Percentiles rank a stretch among this genome's conserved stretches.
These are phyloP conservation scores for Wickerhamomyces sp. DNA, from an alignment of 1,139 yeast genomes.

Conservation along the genomic window DNA sequence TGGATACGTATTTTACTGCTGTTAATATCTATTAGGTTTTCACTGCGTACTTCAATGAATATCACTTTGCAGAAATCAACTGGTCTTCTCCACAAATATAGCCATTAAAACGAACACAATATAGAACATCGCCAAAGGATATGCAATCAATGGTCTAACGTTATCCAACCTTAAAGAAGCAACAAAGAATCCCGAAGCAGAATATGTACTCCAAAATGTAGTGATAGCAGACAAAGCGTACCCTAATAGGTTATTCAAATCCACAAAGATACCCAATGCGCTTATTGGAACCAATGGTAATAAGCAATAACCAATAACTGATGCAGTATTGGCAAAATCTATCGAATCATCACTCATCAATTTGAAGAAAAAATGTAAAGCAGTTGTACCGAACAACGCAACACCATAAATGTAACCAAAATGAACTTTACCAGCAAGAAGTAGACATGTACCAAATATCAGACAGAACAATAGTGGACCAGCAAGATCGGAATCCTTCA, in stretches of 20 bases:
- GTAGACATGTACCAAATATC: slow-evolving; percentile 77
- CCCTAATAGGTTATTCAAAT: slow-evolving; percentile 72
- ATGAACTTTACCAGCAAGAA: slow-evolving; percentile 87
- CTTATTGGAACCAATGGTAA: slow-evolving; percentile 83
- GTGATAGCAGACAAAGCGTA: slow-evolving; percentile 64
- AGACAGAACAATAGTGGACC: slow-evolving; percentile 92
- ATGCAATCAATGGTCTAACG: slow-evolving; percentile 87
- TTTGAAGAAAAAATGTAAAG: slow-evolving; percentile 79
- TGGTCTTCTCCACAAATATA: slow-evolving; percentile 52
- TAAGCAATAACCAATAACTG: slow-evolving; percentile 90
- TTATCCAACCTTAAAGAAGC: slow-evolving; percentile 77
- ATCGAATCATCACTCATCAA: slow-evolving; percentile 58
- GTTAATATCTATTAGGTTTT: no score
- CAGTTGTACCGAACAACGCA: slow-evolving; percentile 83
- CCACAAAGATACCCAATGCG: slow-evolving; percentile 58
- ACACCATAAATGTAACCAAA: slow-evolving; percentile 97
- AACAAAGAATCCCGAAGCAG: slow-evolving; percentile 92
- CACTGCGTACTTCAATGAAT: no score
- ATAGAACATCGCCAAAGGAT: slow-evolving; percentile 89
- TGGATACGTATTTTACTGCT: no score
- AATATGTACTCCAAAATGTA: slow-evolving; percentile 90
- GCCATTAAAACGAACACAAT: slow-evolving; percentile 96
- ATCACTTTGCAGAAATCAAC: slow-evolving; percentile 1
- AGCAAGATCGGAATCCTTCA: slow-evolving; percentile 89
- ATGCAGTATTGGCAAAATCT: slow-evolving; percentile 74